phyloP scores from a whole-genome alignment of 805 yeast species.

The Candida michaelii region DNA sequence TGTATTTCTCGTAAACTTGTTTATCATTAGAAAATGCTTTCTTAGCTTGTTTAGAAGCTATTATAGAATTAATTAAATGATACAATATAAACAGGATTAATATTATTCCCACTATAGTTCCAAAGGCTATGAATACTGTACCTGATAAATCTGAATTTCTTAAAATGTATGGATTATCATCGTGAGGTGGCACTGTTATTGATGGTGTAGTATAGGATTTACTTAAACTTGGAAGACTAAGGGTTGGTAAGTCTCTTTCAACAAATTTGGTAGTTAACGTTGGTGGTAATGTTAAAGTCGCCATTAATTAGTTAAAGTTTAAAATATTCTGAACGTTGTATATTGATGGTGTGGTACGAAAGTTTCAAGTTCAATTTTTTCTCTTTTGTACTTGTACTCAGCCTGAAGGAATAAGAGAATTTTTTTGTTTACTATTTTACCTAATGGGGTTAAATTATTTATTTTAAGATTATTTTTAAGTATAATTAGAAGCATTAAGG shows the following conservation, averaged over 20 bases:
- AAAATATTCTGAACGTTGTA: background rate
- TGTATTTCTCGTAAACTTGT: conserved; percentile 25
- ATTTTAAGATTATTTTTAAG: background rate
- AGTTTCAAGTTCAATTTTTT: too few species aligned
- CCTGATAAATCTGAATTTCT: conserved; percentile 60
- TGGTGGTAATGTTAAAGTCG: conserved; percentile 8
- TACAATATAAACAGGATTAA: conserved; percentile 51
- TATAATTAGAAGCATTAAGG: background rate
- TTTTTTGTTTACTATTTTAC: conserved; percentile 1
- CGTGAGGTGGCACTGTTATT: conserved; percentile 56
- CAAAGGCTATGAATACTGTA: conserved; percentile 81
- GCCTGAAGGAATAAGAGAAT: background rate
- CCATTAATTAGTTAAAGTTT: background rate
- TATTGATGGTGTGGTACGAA: background rate
- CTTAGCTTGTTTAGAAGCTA: conserved; percentile 54
- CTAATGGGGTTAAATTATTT: background rate
- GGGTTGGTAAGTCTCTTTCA: conserved; percentile 16
- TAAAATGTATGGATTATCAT: conserved; percentile 64
- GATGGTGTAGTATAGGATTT: conserved; percentile 44
- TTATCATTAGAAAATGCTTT: conserved; percentile 36
- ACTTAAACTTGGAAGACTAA: conserved; percentile 18
- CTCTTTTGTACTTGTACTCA: background rate
- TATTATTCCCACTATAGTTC: conserved; percentile 63
- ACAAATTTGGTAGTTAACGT: conserved; percentile 11
- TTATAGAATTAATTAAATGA: conserved; percentile 48